Evolutionary conservation across 768 basidiomycete genomes (phyloP), one percentile per base, ranked within the genome.

Genomic region (Lactarius akahatsu): DNA sequence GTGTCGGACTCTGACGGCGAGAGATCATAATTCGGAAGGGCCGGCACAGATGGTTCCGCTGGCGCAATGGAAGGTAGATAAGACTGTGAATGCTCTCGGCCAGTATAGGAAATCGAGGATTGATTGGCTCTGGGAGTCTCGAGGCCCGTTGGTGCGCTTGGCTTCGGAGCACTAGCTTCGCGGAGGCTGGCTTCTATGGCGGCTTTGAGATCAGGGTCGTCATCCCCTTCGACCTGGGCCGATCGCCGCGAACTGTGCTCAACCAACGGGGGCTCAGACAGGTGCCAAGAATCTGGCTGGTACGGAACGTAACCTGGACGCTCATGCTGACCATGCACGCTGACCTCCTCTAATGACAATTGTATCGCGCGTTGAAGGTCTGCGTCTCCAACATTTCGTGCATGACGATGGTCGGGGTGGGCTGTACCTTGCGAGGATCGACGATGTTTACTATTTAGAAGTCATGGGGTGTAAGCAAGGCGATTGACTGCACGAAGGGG

Each of bases 351-450:
- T 13, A 99, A 78, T 0, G 94, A 96, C 2, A 97, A 82, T 69
- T 94, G 88, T 61, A 99, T 98, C 7, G 97, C 97, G 9, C 92
- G 86, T 73, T 95, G 92, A 2, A 99, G 84, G 70, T 99, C 96
- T 0, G 90, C 87, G 73, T 98, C 96, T 20, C 86, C 84, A 40
- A 85, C 71, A 57, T 89, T 88, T 3, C 85, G 86, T 2, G 84
- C 82, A 62, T 78, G 80, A 56, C 82, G 81, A 69, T 86, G 86
- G 47, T 85, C 80, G 7, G 82, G 78, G 54, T 79, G 80, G 59
- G 85, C 82, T 62, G 84, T 77, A 69, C 85, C 86, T 28, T 80
- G 78, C 5, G 84, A 82, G 47, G 85, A 82, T 41, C 82, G 83
- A 70, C 85, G 88, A 10, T 73, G 76, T 70, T 82, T 85, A 73